phyloP scores from a whole-genome alignment of 2,329 filamentous ascomycete species.

The Fusarium protoensiforme region DNA sequence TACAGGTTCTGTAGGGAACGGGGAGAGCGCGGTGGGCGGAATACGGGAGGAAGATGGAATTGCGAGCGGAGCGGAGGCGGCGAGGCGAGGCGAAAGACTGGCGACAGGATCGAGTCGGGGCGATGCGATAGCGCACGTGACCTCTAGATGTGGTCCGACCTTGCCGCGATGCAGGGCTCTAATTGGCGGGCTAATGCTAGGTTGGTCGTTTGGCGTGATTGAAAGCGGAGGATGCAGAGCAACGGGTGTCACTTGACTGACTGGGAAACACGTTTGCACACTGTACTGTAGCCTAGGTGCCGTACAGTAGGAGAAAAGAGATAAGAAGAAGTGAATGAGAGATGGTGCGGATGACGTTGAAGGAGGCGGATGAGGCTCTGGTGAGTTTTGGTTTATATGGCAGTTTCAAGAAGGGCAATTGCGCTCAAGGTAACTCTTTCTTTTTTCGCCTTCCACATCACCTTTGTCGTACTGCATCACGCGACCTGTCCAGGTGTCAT shows the following conservation, averaged over 20 bases:
- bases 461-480: constrained; percentile 23
- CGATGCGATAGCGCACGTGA: constrained; percentile 43
- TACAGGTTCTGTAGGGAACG: constrained; percentile 45
- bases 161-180: constrained; percentile 11
- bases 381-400: not conserved
- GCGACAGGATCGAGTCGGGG: constrained; percentile 41
- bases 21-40: constrained; percentile 41
- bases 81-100: constrained; percentile 43
- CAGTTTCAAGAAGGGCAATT: not conserved
- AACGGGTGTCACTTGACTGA: constrained; percentile 35
- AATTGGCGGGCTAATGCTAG: constrained; percentile 24
- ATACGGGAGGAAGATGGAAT: constrained; percentile 42
- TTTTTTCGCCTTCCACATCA: constrained; percentile 2
- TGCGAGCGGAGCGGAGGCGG: constrained; percentile 45
- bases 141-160: constrained; percentile 28
- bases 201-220: constrained; percentile 35
- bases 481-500: constrained; percentile 23
- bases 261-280: constrained; percentile 3
- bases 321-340: not conserved
- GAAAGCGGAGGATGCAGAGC: constrained; percentile 21
- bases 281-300: not conserved
- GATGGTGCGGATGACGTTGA: not conserved
- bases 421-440: not conserved
- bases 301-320: constrained; percentile 3
- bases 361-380: not conserved